phyloP scores from a whole-genome alignment of 2,329 filamentous ascomycete species.

The Elsinoe necatrix region DNA sequence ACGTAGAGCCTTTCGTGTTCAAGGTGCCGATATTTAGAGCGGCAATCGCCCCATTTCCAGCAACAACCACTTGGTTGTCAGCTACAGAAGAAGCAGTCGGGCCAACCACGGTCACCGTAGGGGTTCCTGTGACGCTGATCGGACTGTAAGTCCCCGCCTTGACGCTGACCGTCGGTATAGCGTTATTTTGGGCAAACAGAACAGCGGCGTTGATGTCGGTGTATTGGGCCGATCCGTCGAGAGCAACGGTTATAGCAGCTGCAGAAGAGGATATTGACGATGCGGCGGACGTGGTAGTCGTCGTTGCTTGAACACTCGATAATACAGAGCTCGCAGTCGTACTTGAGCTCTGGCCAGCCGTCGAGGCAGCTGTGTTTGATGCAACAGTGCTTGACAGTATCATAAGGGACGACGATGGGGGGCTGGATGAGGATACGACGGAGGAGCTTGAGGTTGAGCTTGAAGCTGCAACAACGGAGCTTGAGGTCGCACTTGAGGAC shows the following conservation, averaged over 20 bases:
- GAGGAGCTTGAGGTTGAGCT: conserved; percentile 17
- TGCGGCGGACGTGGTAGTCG: background rate
- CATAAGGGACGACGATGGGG: background rate
- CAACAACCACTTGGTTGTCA: conserved; percentile 33
- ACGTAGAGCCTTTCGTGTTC: conserved; percentile 28
- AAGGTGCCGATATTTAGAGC: conserved; percentile 27
- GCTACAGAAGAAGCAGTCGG: conserved; percentile 19
- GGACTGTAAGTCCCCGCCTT: conserved; percentile 39
- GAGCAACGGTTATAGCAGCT: conserved; percentile 37
- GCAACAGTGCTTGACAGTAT: background rate
- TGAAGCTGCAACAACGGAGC: conserved; percentile 13
- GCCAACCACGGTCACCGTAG: conserved; percentile 37
- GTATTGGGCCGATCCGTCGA: conserved; percentile 35
- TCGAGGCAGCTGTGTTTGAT: background rate
- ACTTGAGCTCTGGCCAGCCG: background rate
- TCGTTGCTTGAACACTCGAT: background rate
- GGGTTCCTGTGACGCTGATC: conserved; percentile 34
- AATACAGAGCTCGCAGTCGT: background rate
- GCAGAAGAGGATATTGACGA: conserved; percentile 16
- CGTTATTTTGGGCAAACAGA: conserved; percentile 36
- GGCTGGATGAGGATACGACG: conserved; percentile 15
- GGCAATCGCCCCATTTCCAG: conserved; percentile 20
- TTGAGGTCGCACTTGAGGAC: background rate
- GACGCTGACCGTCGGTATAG: conserved; percentile 37
- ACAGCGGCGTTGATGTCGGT: conserved; percentile 28